Conservation (phyloP, 257 asterid genomes). For the Salvia hispanica region DNA sequence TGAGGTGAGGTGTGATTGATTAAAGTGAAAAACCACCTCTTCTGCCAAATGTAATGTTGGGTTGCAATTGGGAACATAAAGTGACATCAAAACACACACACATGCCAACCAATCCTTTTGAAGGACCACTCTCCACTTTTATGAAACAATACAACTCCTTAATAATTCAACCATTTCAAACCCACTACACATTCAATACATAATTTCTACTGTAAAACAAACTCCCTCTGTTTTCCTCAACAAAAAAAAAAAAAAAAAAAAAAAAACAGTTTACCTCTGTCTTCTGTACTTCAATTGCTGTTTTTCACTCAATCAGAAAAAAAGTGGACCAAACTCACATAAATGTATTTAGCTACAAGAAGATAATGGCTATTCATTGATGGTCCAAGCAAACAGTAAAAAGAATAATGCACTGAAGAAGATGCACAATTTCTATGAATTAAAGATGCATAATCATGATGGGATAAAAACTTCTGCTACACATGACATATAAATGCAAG, state of each 20-base stretch:
- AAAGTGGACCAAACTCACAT: neutral
- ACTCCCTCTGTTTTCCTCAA: neutral
- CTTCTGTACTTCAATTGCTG: neutral
- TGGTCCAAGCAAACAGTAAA: neutral
- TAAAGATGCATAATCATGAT: neutral
- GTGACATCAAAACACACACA: constrained; percentile 33
- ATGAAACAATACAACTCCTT: neutral
- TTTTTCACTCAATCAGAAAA: neutral
- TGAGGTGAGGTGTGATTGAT: constrained; percentile 18
- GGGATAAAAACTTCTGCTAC: constrained; percentile 11
- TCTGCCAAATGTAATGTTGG: constrained; percentile 41
- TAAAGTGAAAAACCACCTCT: constrained; percentile 31
- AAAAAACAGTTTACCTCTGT: neutral
- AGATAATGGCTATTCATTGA: neutral
- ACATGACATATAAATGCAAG: constrained; percentile 29
- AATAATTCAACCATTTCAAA: constrained; percentile 28
- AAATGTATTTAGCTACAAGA: neutral
- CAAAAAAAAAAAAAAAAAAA: too few species aligned
- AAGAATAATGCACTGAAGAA: neutral
- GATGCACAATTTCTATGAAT: neutral
- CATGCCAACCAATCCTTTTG: constrained; percentile 27
- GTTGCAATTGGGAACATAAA: constrained; percentile 39
- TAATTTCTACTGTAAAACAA: neutral
- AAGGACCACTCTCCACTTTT: constrained; percentile 33
- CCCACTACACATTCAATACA: neutral